These are phyloP conservation scores for Prunus padus DNA, from an alignment of 306 rosid genomes.

Conservation along the genomic window DNA sequence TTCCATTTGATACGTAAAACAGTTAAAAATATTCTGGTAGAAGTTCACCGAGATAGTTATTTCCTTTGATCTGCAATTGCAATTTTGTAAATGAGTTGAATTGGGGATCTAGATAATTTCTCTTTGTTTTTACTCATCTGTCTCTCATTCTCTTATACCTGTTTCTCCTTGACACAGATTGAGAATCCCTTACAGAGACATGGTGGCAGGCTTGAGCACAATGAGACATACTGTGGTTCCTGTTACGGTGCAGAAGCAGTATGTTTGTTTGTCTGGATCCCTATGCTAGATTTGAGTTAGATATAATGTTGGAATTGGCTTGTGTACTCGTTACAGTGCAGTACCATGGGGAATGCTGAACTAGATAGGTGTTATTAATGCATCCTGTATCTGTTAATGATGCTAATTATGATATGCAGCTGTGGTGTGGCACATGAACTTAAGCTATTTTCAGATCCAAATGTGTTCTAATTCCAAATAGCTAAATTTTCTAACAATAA, in stretches of 20 bases:
- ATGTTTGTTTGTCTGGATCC: constrained; percentile 31
- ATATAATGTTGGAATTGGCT: background rate
- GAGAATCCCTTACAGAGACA: constrained; percentile 92
- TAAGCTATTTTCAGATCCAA: too few species aligned
- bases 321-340: background rate
- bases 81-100: background rate
- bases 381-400: background rate
- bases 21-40: background rate
- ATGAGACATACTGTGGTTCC: constrained; percentile 98
- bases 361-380: background rate
- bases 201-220: constrained; percentile 99
- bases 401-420: background rate
- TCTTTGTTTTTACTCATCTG: constrained; percentile 9
- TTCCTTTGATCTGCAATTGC: background rate
- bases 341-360: background rate
- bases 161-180: constrained; percentile 52
- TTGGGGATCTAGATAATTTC: background rate
- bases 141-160: constrained; percentile 18
- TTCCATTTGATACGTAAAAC: background rate
- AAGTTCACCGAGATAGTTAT: background rate
- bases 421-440: background rate
- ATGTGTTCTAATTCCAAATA: background rate
- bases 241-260: constrained; percentile 93
- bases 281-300: background rate
- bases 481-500: background rate